Conservation (phyloP, 176 grass and related monocot genomes). For the Eremochloa ophiuroides region DNA sequence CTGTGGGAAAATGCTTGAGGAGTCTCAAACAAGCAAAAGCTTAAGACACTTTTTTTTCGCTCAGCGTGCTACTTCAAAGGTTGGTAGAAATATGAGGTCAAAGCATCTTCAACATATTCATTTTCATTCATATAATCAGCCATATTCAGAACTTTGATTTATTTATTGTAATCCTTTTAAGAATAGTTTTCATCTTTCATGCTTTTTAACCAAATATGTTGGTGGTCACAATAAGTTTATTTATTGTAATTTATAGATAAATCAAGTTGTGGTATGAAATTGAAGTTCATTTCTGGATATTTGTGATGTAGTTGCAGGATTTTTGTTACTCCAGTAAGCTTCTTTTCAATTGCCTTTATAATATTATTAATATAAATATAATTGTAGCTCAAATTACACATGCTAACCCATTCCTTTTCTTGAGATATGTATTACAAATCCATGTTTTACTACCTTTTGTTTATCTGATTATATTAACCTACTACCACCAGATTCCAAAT, state of each 20-base stretch:
- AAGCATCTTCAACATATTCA: background rate
- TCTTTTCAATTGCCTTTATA: background rate
- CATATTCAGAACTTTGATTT: background rate
- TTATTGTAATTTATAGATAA: background rate
- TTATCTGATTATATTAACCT: conserved; percentile 22
- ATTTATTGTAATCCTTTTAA: background rate
- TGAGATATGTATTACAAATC: background rate
- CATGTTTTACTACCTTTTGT: background rate
- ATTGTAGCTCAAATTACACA: background rate
- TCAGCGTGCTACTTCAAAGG: conserved; percentile 91
- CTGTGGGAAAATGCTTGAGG: conserved; percentile 45
- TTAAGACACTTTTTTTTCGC: conserved; percentile 76
- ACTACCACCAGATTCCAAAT: conserved; percentile 52
- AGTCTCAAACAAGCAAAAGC: conserved; percentile 75
- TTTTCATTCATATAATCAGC: background rate
- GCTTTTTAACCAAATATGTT: background rate
- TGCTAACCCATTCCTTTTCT: background rate
- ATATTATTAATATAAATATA: background rate
- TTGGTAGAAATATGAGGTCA: conserved; percentile 24
- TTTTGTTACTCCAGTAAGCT: background rate
- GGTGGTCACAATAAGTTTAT: background rate
- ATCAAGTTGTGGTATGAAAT: background rate
- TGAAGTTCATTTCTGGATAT: background rate
- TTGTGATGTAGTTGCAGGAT: background rate
- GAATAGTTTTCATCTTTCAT: background rate